Evolutionary conservation across 2,329 filamentous ascomycete genomes (phyloP), one percentile per base, ranked within the genome.

Genomic region (Penicillium sp.): DNA sequence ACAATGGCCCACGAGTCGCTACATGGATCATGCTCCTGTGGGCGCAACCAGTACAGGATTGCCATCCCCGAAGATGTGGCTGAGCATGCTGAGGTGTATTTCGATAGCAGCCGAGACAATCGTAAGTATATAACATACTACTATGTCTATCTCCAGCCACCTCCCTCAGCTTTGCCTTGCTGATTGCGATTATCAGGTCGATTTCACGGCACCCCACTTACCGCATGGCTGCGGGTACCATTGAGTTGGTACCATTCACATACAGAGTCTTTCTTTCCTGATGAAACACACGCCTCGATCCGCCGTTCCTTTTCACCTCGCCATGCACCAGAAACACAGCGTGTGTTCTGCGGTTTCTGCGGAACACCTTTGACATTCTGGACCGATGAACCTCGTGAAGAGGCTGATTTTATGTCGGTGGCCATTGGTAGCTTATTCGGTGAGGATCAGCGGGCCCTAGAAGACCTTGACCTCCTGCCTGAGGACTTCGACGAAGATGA

Each of bases 301-400:
- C 85, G 84, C 52, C 83, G 87, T 36, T 80, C 82, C 44, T 92
- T 90, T 71, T 84, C 84, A 9, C 82, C 87, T 19, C 79, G 79
- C 2, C 75, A 79, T 62, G 82, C 83, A 48, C 79, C 81, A 48
- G 76, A 83, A 64, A 79, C 84, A 1, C 86, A 88, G 69, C 86
- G 90, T 46, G 84, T 91, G 62, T 97, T 97, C 74, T 97, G 92
- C 75, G 92, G 92, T 21, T 95, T 89, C 77, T 96, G 92, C 71
- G 92, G 92, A 48, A 96, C 92, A 0, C 89, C 90, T 11, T 78
- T 97, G 50, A 88, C 88, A 0, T 91, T 88, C 64, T 96, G 91
- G 91, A 88, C 86, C 43, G 92, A 96, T 71, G 75, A 84, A 21
- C 88, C 89, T 0, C 77, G 74, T 1, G 80, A 79, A 48, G 90